phyloP scores from a whole-genome alignment of 2,329 filamentous ascomycete species.

The Alternaria ethzedia region DNA sequence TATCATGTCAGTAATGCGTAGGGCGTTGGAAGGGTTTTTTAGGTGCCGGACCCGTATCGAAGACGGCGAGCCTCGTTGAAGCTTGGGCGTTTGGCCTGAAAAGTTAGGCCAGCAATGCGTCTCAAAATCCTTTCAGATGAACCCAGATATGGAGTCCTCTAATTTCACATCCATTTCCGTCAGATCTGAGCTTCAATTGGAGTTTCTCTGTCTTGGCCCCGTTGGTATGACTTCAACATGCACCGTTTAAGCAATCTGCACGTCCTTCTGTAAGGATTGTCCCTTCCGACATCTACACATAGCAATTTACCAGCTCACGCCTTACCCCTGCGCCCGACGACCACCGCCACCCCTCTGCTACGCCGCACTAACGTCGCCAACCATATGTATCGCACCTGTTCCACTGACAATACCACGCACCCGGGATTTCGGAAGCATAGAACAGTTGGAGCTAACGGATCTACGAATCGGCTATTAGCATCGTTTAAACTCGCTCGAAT shows the following conservation, averaged over 20 bases:
- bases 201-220: conserved; percentile 24
- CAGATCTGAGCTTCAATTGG: conserved; percentile 17
- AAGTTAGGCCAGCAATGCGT: conserved; percentile 28
- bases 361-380: conserved; percentile 29
- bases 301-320: conserved; percentile 23
- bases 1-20: conserved; percentile 28
- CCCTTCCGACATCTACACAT: conserved; percentile 28
- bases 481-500: conserved; percentile 35
- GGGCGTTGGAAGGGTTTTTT: conserved; percentile 25
- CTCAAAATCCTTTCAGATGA: conserved; percentile 23
- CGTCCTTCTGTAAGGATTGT: conserved; percentile 24
- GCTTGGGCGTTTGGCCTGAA: conserved; percentile 30
- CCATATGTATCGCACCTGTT: conserved; percentile 32
- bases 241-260: conserved; percentile 16
- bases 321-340: conserved; percentile 26
- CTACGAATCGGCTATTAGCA: conserved; percentile 25
- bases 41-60: conserved; percentile 28
- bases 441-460: conserved; percentile 16
- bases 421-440: conserved; percentile 23
- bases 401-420: conserved; percentile 29
- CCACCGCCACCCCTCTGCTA: conserved; percentile 25
- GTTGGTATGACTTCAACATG: conserved; percentile 15
- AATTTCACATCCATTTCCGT: conserved; percentile 30
- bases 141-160: conserved; percentile 21
- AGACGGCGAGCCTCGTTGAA: conserved; percentile 19